A percentile compares a stretch with the other conserved stretches of the same genome.
phyloP scores from a whole-genome alignment of 2,329 filamentous ascomycete genomes.

The Pseudocercospora cruenta region DNA sequence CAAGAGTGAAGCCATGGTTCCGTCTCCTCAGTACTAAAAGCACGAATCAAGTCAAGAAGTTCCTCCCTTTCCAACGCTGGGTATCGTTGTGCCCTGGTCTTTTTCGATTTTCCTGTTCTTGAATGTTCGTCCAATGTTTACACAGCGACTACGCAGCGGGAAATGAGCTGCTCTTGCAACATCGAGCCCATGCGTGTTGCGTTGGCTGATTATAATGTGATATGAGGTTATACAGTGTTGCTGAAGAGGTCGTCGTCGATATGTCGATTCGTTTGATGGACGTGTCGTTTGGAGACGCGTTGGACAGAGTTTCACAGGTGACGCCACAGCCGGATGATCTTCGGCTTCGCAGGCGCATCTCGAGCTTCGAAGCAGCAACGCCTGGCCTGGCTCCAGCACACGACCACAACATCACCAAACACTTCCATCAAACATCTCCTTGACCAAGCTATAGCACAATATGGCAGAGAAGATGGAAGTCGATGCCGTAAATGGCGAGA shows the following conservation, averaged over 20 bases:
- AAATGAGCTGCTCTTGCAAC: background rate
- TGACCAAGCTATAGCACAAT: conserved; percentile 16
- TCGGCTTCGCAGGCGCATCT: background rate
- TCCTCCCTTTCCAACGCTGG: too few relatives aligned
- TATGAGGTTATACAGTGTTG: background rate
- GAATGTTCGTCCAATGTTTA: background rate
- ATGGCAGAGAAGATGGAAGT: conserved; percentile 57
- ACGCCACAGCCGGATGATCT: conserved; percentile 3
- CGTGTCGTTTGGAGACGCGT: conserved; percentile 3
- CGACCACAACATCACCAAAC: conserved; percentile 18
- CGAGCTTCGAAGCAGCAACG: conserved; percentile 18
- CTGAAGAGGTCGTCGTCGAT: background rate
- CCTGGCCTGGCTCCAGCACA: conserved; percentile 6
- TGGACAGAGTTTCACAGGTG: background rate
- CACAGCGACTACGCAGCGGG: background rate
- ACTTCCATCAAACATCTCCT: conserved; percentile 12
- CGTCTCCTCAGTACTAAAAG: background rate
- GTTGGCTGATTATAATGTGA: background rate
- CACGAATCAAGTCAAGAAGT: too few relatives aligned
- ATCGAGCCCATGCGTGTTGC: background rate
- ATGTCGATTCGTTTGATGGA: background rate
- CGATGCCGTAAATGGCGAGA: conserved; percentile 42
- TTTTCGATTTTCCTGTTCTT: background rate
- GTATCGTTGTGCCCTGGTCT: too few relatives aligned
- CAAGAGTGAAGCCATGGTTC: conserved; percentile 44